Evolutionary conservation across 2,329 filamentous ascomycete species (phyloP), one percentile per base, ranked within the genome.

Genomic region (Bisporella sp.): DNA sequence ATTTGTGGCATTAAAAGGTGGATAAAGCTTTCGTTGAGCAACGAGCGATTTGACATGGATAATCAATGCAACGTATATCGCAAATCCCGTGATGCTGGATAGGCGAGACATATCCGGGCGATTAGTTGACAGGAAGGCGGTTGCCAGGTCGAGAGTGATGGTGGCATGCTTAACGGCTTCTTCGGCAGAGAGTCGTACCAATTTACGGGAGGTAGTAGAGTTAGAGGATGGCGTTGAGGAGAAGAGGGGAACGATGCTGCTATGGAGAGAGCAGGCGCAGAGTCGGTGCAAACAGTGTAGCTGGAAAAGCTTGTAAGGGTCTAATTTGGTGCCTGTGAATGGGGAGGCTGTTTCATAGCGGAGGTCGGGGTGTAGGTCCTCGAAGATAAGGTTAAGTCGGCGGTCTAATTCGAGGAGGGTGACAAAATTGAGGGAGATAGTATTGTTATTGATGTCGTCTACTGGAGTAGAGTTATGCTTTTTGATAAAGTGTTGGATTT

Each of bases 401-500:
- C 35, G 40, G 31, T 57, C 53, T 8, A 55, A 35, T 28, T 55
- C 45, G 3, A 21, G 21, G 21, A 21, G 21, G 21, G 21, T 21
- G 21, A 5, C 48, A 42, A 31, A 55, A 41, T 31, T 41, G 31
- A 8, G 55, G 32, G 47, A 42, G 9, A 44, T 37, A 31, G 51
- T 41, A 9, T 39, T 28, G 9, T 39, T 41, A 39, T 47, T 45
- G 1, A 41, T 32, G 31, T 48, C 43, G 5, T 45, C 29, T 28
- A 47, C 32, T 33, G 31, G 9, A 9, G 13, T 39, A 28, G 9
- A 21, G 21, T 21, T 21, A 21, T 21, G 21, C 21, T 3, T 21
- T 21, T 52, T 51, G 13, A 53, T 45, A 40, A 56, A 56, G 32
- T 45, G 28, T 46, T 56, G 52, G 43, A 58, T 52, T 46, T 58